Base-by-base conservation (phyloP, 2,329 filamentous ascomycete species). In the Fusarium liriodendri region DNA sequence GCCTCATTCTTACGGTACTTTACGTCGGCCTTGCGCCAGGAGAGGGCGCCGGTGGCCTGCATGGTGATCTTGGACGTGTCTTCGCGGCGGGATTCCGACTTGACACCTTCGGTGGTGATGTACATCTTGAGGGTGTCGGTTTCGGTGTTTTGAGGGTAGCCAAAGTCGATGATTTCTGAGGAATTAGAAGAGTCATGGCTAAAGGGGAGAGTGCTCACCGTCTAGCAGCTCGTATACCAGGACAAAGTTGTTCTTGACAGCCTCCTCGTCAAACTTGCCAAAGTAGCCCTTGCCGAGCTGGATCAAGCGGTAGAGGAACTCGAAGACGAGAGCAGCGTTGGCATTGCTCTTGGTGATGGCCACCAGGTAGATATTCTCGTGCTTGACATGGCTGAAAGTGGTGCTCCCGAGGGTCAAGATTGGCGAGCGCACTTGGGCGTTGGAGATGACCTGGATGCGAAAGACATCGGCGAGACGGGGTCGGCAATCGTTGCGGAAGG, bases 71-170 rank as follows among this genome's bases (percentile, higher is more conserved):
- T 97, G 76, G 95, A 96, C 60, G 96, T 98, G 83, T 99, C 96
- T 82, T 98, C 94, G 85, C 92, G 93, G 76, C 89, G 92, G 76
- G 91, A 87, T 82, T 95, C 95, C 35, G 95, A 97, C 84, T 98
- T 98, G 85, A 99, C 96, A 67, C 97, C 97, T 86, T 99, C 97
- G 38, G 97, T 99, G 50, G 97, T 99, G 80, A 99, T 99, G 88
- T 99, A 99, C 96, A 98, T 98, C 85, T 99, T 99, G 78, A 99
- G 88, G 18, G 97, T 98, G 83, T 99, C 97, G 63, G 96, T 98
- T 85, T 99, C 97, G 72, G 97, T 99, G 83, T 98, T 98, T 83
- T 99, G 97, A 37, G 97, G 97, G 82, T 99, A 99, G 72, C 97
- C 97, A 84, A 99, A 99, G 84, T 99, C 97, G 82, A 99, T 91